Percentiles rank a stretch among this genome's conserved stretches.
Conservation (phyloP, 352 stramenopile species). For the Globisporangium paddicum region DNA sequence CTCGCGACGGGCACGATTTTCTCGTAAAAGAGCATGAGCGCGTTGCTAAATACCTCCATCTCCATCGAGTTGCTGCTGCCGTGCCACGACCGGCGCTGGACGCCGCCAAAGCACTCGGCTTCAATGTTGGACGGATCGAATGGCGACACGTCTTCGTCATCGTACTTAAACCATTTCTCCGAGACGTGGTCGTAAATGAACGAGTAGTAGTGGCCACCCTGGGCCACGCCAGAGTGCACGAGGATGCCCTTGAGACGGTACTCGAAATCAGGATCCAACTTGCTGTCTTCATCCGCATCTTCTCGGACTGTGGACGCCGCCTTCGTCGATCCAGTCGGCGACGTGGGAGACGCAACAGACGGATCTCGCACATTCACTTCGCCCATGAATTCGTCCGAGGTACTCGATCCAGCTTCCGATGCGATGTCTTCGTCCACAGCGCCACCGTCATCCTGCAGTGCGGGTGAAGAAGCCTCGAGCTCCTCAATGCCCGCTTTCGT, state of each 20-base stretch:
- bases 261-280: conserved; percentile 91
- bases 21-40: conserved; percentile 99
- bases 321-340: conserved; percentile 20
- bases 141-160: conserved; percentile 98
- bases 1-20: conserved; percentile 86
- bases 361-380: conserved; percentile 34
- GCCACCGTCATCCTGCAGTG: conserved; percentile 25
- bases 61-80: conserved; percentile 95
- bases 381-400: conserved; percentile 59
- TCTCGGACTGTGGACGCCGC: conserved; percentile 14
- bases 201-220: conserved; percentile 99
- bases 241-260: conserved; percentile 97
- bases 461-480: conserved; percentile 50
- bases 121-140: conserved; percentile 97
- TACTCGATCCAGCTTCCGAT: conserved; percentile 44
- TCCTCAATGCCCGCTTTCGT: conserved; percentile 96
- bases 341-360: conserved; percentile 16
- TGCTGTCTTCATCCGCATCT: conserved; percentile 17
- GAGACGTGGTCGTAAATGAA: conserved; percentile 87
- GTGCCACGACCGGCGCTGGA: conserved; percentile 91
- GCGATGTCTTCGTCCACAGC: conserved; percentile 44
- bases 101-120: conserved; percentile 97
- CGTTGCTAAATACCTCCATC: conserved; percentile 98
- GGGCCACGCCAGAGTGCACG: conserved; percentile 97
- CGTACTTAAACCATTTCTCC: conserved; percentile 98